Conservation (phyloP, 2,329 filamentous ascomycete genomes). For the Phialemoniopsis sp. region DNA sequence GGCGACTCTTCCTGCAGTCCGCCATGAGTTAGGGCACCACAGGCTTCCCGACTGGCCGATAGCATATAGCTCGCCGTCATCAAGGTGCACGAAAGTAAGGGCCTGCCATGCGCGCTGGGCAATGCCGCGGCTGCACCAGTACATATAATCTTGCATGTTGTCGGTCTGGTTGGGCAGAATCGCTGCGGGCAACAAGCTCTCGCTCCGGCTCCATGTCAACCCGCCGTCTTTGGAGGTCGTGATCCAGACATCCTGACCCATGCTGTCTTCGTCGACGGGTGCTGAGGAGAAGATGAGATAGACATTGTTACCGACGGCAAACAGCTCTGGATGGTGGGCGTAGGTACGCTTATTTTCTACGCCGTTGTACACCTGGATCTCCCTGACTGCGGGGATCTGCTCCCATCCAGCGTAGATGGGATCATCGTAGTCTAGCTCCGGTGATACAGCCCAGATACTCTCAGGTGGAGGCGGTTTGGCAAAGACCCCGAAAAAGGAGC, state of each 20-base stretch:
- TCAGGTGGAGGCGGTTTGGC: slow-evolving; percentile 6
- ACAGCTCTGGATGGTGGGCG: slow-evolving; percentile 17
- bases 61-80: slow-evolving; percentile 10
- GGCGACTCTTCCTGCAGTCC: slow-evolving; percentile 11
- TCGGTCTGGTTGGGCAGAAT: slow-evolving; percentile 17
- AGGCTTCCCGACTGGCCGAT: slow-evolving; percentile 11
- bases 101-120: slow-evolving; percentile 13
- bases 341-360: slow-evolving; percentile 13
- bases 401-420: slow-evolving; percentile 16
- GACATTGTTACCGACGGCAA: slow-evolving; percentile 9
- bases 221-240: no score
- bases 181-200: slow-evolving; percentile 13
- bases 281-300: slow-evolving; percentile 16
- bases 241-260: slow-evolving; percentile 19
- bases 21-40: slow-evolving; percentile 9
- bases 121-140: slow-evolving; percentile 16
- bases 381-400: slow-evolving; percentile 12
- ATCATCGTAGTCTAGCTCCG: slow-evolving; percentile 15
- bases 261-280: slow-evolving; percentile 18
- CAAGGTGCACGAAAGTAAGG: slow-evolving; percentile 7
- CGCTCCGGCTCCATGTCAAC: slow-evolving; percentile 10
- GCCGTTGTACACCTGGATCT: slow-evolving; percentile 16
- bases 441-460: slow-evolving; percentile 13
- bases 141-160: slow-evolving; percentile 12
- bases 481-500: no score